Evolutionary conservation across 1,284 basidiomycete species (phyloP).

Genomic region (Cystobasidiaceae sp.): DNA sequence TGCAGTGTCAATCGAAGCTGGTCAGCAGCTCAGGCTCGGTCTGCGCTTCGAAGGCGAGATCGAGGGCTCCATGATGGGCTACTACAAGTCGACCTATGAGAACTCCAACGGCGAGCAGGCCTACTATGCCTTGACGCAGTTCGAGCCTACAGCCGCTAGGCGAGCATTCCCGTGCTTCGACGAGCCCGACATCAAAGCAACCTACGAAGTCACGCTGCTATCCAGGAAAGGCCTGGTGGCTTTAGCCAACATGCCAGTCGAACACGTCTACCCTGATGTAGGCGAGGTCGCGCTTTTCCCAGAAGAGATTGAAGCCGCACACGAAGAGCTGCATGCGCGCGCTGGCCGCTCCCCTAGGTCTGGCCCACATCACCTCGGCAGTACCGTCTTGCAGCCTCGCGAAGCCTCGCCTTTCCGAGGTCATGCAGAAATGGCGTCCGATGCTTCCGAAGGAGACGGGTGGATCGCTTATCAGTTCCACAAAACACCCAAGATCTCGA

Average conservation of each 20-base stretch:
- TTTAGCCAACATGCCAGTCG: constrained; percentile 70
- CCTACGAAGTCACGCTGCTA: constrained; percentile 74
- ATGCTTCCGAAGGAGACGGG: constrained; percentile 40
- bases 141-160: constrained; percentile 78
- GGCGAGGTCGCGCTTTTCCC: constrained; percentile 30
- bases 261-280: constrained; percentile 23
- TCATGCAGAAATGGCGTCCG: constrained; percentile 19
- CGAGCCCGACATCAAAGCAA: constrained; percentile 87
- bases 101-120: constrained; percentile 33
- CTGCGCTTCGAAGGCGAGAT: constrained; percentile 36
- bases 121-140: constrained; percentile 45
- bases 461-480: constrained; percentile 46
- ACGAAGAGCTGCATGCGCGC: constrained; percentile 7
- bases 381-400: constrained; percentile 6
- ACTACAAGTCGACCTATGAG: constrained; percentile 37
- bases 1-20: constrained; percentile 9
- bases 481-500: constrained; percentile 61
- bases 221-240: constrained; percentile 57
- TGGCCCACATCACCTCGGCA: background rate
- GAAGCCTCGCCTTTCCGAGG: constrained; percentile 10
- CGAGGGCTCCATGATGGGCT: constrained; percentile 37
- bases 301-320: constrained; percentile 19
- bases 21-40: constrained; percentile 34
- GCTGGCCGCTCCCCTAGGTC: background rate
- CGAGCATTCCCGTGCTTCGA: constrained; percentile 64